phyloP scores from a whole-genome alignment of 352 stramenopile genomes.

The Albugo candida region DNA sequence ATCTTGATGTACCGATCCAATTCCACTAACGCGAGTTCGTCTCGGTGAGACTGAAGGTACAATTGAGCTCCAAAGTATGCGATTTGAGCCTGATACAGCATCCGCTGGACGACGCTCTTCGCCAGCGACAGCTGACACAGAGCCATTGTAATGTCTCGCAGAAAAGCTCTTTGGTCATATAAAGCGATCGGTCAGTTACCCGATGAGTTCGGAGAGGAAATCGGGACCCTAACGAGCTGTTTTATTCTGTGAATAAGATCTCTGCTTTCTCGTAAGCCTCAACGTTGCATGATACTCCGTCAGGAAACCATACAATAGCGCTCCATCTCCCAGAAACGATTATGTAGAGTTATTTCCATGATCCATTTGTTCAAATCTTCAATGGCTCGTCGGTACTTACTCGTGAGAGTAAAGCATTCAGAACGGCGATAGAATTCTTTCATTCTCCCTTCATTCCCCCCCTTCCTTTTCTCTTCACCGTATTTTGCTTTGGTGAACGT shows the following conservation, averaged over 20 bases:
- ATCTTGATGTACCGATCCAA: too few relatives aligned
- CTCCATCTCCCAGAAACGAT: constrained; percentile 39
- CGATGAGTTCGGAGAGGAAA: neutral
- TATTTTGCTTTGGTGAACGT: too few relatives aligned
- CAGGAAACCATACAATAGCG: constrained; percentile 31
- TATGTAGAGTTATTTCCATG: constrained; percentile 34
- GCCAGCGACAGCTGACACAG: constrained; percentile 31
- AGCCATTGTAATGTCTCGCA: constrained; percentile 20
- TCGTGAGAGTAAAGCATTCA: constrained; percentile 25
- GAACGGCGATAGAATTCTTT: constrained; percentile 32
- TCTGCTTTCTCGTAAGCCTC: constrained; percentile 47
- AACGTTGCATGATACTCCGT: constrained; percentile 30
- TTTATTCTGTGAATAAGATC: constrained; percentile 13
- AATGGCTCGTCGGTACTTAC: constrained; percentile 37
- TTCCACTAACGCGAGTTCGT: too few relatives aligned
- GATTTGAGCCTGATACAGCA: constrained; percentile 33
- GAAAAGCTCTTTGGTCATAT: constrained; percentile 29
- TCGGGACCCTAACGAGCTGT: constrained; percentile 12
- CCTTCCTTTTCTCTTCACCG: too few relatives aligned
- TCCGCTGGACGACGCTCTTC: constrained; percentile 25
- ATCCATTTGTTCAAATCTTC: constrained; percentile 57
- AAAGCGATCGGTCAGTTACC: constrained; percentile 22
- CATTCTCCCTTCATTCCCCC: too few relatives aligned
- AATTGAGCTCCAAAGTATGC: constrained; percentile 35
- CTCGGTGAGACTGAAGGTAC: too few relatives aligned